phyloP scores from a whole-genome alignment of 2,329 filamentous ascomycete genomes.

The Aureobasidium pullulans region DNA sequence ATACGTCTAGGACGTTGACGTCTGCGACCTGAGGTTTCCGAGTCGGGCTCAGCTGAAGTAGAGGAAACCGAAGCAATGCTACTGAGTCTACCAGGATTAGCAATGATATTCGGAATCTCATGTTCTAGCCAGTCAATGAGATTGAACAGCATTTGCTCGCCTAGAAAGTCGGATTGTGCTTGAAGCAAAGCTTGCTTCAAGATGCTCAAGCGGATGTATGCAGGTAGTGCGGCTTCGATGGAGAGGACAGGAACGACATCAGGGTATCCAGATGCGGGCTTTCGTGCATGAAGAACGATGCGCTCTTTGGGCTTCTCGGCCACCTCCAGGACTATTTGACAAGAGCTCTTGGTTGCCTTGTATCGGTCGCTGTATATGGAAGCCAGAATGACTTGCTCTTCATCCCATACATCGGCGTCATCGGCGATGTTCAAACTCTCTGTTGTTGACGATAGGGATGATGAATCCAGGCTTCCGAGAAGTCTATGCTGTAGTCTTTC shows the following conservation, averaged over 20 bases:
- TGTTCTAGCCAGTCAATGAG: constrained; percentile 87
- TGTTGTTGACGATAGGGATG: neutral
- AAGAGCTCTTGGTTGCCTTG: constrained; percentile 44
- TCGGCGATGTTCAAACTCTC: constrained; percentile 37
- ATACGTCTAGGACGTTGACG: constrained; percentile 18
- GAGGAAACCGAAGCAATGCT: constrained; percentile 72
- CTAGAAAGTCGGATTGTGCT: constrained; percentile 61
- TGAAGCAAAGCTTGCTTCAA: constrained; percentile 69
- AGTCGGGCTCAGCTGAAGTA: constrained; percentile 43
- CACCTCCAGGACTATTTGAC: constrained; percentile 61
- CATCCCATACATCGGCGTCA: constrained; percentile 60
- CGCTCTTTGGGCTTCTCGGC: constrained; percentile 34
- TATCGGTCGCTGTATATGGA: constrained; percentile 78
- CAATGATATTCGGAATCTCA: constrained; percentile 72
- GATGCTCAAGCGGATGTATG: constrained; percentile 88
- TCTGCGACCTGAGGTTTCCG: constrained; percentile 15
- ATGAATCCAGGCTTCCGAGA: constrained; percentile 31
- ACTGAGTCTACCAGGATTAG: constrained; percentile 72
- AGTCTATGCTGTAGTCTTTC: constrained; percentile 70
- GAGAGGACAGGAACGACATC: constrained; percentile 59
- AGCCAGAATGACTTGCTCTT: constrained; percentile 76
- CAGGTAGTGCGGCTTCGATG: constrained; percentile 63
- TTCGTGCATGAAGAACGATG: constrained; percentile 60
- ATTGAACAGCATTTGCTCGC: constrained; percentile 86
- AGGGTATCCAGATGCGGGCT: constrained; percentile 64